Conservation (phyloP, 441 rosid species). For the Aleurites moluccanus region DNA sequence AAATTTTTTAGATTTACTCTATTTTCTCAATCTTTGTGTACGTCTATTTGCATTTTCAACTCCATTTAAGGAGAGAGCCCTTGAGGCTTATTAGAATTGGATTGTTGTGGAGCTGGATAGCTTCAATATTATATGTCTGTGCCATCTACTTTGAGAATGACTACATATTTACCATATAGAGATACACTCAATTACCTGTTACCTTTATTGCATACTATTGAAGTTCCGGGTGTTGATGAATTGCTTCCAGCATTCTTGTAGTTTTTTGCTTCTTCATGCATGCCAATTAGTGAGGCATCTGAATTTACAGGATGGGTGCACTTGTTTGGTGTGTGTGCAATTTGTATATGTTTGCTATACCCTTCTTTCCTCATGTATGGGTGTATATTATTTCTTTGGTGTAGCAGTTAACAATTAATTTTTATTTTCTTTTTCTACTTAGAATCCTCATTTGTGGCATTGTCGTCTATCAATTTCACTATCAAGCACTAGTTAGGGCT, state of each 20-base stretch:
- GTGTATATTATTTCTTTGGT: not conserved
- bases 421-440: not conserved
- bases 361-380: not conserved
- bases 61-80: not conserved
- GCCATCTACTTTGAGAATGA: not conserved
- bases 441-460: not conserved
- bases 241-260: not conserved
- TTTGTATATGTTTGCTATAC: too few species aligned
- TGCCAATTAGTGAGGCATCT: not conserved
- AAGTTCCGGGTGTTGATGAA: not conserved
- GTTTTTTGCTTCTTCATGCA: not conserved
- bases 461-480: not conserved
- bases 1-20: not conserved
- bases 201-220: not conserved
- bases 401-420: not conserved
- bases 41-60: not conserved
- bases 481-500: not conserved
- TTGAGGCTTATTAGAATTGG: not conserved
- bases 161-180: not conserved
- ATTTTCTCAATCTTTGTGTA: not conserved
- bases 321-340: too few species aligned
- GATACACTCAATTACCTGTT: not conserved
- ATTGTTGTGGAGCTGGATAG: not conserved
- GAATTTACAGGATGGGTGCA: not conserved
- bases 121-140: not conserved